A percentile compares a stretch with the other conserved stretches of the same genome.
Conservation (phyloP, 2,329 filamentous ascomycete species). For the Onygena corvina region DNA sequence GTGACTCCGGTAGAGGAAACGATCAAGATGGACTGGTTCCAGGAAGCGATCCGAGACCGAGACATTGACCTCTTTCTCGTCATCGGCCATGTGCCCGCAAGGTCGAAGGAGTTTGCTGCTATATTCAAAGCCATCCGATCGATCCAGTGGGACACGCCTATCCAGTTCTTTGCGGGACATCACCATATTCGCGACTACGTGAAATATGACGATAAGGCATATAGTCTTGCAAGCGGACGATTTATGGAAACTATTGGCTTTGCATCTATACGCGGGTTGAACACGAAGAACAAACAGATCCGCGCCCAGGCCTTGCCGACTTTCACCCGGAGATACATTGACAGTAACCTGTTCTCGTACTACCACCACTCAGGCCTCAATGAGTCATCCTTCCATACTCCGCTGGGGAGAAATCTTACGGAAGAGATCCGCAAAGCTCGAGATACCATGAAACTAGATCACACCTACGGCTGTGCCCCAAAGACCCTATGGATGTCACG, state of each 20-base stretch:
- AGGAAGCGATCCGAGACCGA: conserved; percentile 62
- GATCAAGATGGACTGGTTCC: conserved; percentile 78
- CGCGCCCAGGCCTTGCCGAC: conserved; percentile 28
- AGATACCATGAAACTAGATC: conserved; percentile 57
- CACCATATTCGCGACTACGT: conserved; percentile 77
- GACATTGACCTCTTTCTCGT: conserved; percentile 81
- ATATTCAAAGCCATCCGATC: conserved; percentile 69
- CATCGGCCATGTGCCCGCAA: conserved; percentile 70
- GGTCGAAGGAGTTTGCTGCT: conserved; percentile 64
- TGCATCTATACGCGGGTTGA: conserved; percentile 65
- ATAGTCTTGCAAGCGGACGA: conserved; percentile 72
- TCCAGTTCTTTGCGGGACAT: conserved; percentile 86
- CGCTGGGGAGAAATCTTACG: conserved; percentile 60
- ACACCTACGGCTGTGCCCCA: conserved; percentile 71
- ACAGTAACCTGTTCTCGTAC: conserved; percentile 80
- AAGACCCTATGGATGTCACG: conserved; percentile 70
- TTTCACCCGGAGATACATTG: conserved; percentile 75
- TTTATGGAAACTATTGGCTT: conserved; percentile 95
- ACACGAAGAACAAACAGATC: conserved; percentile 29
- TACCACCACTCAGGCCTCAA: conserved; percentile 69
- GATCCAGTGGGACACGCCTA: conserved; percentile 66
- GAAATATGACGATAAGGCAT: conserved; percentile 64
- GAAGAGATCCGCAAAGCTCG: conserved; percentile 58
- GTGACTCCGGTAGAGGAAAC: conserved; percentile 70
- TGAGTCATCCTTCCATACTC: conserved; percentile 60